These are phyloP conservation scores for Xylaria nigripes DNA, from an alignment of 495 filamentous ascomycete species.

Conservation along the genomic window DNA sequence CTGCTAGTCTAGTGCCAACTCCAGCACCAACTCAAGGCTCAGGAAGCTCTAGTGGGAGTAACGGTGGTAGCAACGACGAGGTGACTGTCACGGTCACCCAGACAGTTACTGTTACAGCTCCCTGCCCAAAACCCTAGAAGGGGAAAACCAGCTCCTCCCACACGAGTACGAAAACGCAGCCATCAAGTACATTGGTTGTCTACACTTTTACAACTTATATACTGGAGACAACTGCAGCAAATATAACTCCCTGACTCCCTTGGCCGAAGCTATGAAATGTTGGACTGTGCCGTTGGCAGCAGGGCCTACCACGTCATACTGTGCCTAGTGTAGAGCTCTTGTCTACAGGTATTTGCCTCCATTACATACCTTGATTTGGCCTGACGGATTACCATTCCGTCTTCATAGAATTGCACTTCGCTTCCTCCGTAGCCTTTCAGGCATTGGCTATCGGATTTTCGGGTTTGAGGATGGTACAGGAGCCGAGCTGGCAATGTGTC, in stretches of 20 bases:
- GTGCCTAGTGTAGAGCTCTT: background rate
- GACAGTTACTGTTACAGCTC: slow-evolving; percentile 18
- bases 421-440: slow-evolving; percentile 7
- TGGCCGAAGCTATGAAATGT: background rate
- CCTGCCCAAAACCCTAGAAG: slow-evolving; percentile 19
- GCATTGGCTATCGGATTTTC: slow-evolving; percentile 6
- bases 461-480: background rate
- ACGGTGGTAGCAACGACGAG: slow-evolving; percentile 4
- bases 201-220: background rate
- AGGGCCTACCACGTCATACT: background rate
- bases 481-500: background rate
- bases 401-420: background rate
- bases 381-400: background rate
- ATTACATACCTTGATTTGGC: slow-evolving; percentile 1
- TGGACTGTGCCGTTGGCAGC: background rate
- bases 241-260: background rate
- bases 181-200: slow-evolving; percentile 10
- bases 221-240: background rate
- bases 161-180: slow-evolving; percentile 4
- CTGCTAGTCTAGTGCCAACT: background rate
- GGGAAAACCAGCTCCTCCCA: slow-evolving; percentile 5
- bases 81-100: slow-evolving; percentile 20
- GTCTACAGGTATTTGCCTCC: background rate
- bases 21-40: background rate
- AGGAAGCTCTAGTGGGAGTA: background rate